Base-by-base conservation (phyloP, 805 yeast species). In the Kuraishia capsulata region DNA sequence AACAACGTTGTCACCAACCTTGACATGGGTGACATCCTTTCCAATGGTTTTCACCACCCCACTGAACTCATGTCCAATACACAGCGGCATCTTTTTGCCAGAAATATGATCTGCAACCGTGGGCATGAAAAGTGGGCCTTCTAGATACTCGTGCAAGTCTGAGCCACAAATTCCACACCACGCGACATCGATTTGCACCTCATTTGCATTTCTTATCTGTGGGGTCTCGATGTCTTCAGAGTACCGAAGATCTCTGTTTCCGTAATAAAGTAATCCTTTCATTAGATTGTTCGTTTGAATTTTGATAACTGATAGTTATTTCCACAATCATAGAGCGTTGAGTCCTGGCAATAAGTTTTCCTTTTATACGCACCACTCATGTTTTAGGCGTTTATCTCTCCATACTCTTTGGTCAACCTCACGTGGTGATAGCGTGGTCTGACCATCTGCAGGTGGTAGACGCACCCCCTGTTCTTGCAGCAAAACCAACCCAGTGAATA, bases 161-260 rank as follows among this genome's bases (percentile, higher is more conserved):
- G 78, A 65, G 20, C 83, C 83, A 48, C 84, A 78, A 33, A 77
- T 75, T 4, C 84, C 84, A 48, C 81, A 74, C 73, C 40, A 44
- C 5, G 40, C 42, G 19, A 48, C 43, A 20, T 44, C 39, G 20
- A 48, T 29, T 19, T 41, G 30, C 4, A 46, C 45, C 29, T 44
- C 46, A 43, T 34, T 43, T 28, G 16, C 41, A 38, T 39, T 37
- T 16, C 29, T 30, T 13, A 44, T 36, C 20, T 39, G 14, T 17
- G 48, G 44, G 25, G 39, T 39, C 6, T 54, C 44, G 13, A 56
- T 54, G 37, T 53, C 51, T 0, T 56, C 48, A 1, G 70, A 59
- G 48, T 54, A 72, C 38, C 68, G 62, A 23, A 72, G 49, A 46
- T 69, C 69, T 37, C 61, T 56, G 33, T 64, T 65, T 2, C 71